A percentile compares a stretch with the other conserved stretches of the same genome.
phyloP scores from a whole-genome alignment of 2,329 filamentous ascomycete species.

The Pseudocercospora crystallina region DNA sequence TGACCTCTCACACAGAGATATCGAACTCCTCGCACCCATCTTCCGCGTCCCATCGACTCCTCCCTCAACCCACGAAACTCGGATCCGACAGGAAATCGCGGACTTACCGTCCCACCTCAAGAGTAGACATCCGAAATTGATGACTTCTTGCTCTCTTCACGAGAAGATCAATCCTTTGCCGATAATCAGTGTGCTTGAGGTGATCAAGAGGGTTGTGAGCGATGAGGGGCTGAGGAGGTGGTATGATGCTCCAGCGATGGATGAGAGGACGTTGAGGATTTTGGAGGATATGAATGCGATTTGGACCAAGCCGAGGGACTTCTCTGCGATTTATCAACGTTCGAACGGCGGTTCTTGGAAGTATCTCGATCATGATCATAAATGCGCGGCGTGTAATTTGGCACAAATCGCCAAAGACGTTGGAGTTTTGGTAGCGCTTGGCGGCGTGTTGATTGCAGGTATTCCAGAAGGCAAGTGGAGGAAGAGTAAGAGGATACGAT shows the following conservation, averaged over 20 bases:
- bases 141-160: conserved; percentile 25
- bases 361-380: conserved; percentile 5
- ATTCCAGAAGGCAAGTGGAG: conserved; percentile 25
- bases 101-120: conserved; percentile 26
- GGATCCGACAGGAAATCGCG: conserved; percentile 18
- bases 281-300: conserved; percentile 18
- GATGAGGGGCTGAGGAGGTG: no score
- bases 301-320: conserved; percentile 15
- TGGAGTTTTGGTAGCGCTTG: conserved; percentile 19
- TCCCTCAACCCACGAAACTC: conserved; percentile 1
- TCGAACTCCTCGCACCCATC: conserved; percentile 20
- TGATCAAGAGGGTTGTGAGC: conserved; percentile 1
- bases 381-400: conserved; percentile 28
- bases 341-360: conserved; percentile 1
- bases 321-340: conserved; percentile 1
- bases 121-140: conserved; percentile 15
- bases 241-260: not conserved
- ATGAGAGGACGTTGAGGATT: conserved; percentile 9
- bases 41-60: conserved; percentile 12
- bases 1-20: conserved; percentile 23
- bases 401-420: conserved; percentile 14
- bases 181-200: conserved; percentile 21
- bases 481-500: conserved; percentile 27
- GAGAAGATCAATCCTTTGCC: conserved; percentile 22
- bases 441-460: conserved; percentile 25